Evolutionary conservation across 129 eudicot genomes (phyloP).

Genomic region (Flaveria brownii): DNA sequence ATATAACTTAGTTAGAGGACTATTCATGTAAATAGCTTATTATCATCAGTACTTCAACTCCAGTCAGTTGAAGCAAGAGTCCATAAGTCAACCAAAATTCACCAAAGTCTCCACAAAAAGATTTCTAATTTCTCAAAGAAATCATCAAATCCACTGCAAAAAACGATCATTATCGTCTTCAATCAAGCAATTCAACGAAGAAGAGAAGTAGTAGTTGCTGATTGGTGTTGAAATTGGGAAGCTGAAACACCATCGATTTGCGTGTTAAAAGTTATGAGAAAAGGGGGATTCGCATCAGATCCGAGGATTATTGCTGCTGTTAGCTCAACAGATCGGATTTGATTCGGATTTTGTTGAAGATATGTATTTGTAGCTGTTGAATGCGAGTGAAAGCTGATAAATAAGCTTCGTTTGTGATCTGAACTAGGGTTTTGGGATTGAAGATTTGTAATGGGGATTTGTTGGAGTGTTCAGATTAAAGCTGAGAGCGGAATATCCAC

Average conservation of each 20-base stretch:
- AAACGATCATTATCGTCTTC: background rate
- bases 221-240: conserved; percentile 23
- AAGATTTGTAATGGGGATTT: conserved; percentile 63
- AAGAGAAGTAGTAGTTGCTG: conserved; percentile 1
- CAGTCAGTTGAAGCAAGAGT: too few species aligned
- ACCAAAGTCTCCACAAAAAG: conserved; percentile 19
- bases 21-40: too few species aligned
- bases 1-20: background rate
- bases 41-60: too few species aligned
- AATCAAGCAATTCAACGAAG: conserved; percentile 11
- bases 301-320: conserved; percentile 35
- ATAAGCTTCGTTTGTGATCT: conserved; percentile 18
- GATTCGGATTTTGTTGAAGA: conserved; percentile 29
- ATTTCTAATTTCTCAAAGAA: too few species aligned
- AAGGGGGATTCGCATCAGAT: conserved; percentile 31
- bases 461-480: conserved; percentile 72
- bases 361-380: conserved; percentile 21
- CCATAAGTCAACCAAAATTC: conserved; percentile 32
- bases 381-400: background rate
- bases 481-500: conserved; percentile 50
- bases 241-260: conserved; percentile 29
- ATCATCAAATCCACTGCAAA: too few species aligned
- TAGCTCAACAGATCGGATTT: conserved; percentile 15
- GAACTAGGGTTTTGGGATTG: conserved; percentile 23
- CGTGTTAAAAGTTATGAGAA: conserved; percentile 21